phyloP scores from a whole-genome alignment of 2,329 filamentous ascomycete genomes.

The Tricladium varicosporioides region DNA sequence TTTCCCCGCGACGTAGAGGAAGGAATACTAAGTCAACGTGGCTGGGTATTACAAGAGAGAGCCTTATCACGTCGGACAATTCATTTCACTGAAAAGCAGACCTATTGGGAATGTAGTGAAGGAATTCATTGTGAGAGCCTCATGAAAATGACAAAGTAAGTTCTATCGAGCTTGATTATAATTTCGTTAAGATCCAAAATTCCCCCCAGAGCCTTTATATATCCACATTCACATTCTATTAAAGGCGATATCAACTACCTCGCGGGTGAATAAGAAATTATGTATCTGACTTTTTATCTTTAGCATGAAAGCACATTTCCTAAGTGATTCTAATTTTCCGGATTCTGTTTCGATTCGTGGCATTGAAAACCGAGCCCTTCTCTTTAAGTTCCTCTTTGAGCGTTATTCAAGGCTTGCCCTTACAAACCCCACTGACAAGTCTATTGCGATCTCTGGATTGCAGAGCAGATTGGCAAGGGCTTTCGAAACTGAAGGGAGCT shows the following conservation, averaged over 20 bases:
- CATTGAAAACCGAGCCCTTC: background rate
- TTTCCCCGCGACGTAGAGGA: constrained; percentile 5
- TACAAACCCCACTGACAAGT: background rate
- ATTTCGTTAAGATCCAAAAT: background rate
- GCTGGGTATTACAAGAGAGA: constrained; percentile 21
- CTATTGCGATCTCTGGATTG: background rate
- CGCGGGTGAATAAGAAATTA: no score
- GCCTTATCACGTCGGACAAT: constrained; percentile 38
- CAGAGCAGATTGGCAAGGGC: background rate
- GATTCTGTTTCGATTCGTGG: background rate
- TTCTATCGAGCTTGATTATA: background rate
- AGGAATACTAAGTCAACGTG: background rate
- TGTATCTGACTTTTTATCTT: no score
- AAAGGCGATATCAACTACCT: no score
- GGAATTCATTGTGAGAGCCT: constrained; percentile 38
- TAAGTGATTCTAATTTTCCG: background rate
- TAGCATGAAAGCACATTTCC: background rate
- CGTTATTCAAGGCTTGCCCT: background rate
- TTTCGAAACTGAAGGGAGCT: constrained; percentile 1
- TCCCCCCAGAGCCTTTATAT: background rate
- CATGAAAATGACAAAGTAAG: constrained; percentile 21
- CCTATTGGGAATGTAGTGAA: constrained; percentile 40
- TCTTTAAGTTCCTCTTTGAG: background rate
- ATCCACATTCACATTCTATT: background rate
- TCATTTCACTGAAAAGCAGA: constrained; percentile 37